Evolutionary conservation across 2,329 filamentous ascomycete species (phyloP), one percentile per base, ranked within the genome.

Genomic region (Colletotrichum limetticola): DNA sequence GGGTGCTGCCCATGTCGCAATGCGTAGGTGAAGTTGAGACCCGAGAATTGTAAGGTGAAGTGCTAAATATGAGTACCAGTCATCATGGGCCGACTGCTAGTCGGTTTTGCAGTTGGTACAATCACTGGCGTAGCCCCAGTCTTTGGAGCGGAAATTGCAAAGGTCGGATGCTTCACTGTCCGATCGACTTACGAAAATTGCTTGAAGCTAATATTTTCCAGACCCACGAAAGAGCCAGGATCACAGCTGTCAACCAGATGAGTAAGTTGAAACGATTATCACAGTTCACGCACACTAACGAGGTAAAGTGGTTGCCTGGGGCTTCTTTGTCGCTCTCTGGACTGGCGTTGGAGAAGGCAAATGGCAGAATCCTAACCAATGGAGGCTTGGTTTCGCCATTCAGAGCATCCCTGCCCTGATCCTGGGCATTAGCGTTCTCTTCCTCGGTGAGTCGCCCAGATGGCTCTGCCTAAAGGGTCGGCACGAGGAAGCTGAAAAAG

Each of bases 181-280:
- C 24, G 11, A 28, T 32, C 12, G 22, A 32, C 5, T 42, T 42
- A 16, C 6, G 37, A 42, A 4, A 22, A 28, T 61, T 74, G 14
- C 8, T 3, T 75, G 37, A 4, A 24, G 6, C 66, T 49, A 5
- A 49, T 11, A 3, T 22, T 22, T 24, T 2, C 1, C 2, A 79
- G 77, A 84, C 83, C 0, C 75, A 81, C 1, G 83, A 84, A 60
- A 78, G 83, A 28, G 83, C 82, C 6, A 82, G 77, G 46, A 80
- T 84, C n/a, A 84, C 82, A 0, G 83, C 82, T 0, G 79, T 82
- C 1, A 84, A 83, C 63, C 83, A 84, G 37, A 84, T 84, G 83
- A 84, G 82, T 83, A 72, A 70, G 80, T 73, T 1, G 6, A 2
- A 32, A 32, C 30, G 8, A 32, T 9, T 32, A 4, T 32, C 30